Evolutionary conservation across 768 basidiomycete genomes (phyloP).

Genomic region (Xerocomus potaroensis): DNA sequence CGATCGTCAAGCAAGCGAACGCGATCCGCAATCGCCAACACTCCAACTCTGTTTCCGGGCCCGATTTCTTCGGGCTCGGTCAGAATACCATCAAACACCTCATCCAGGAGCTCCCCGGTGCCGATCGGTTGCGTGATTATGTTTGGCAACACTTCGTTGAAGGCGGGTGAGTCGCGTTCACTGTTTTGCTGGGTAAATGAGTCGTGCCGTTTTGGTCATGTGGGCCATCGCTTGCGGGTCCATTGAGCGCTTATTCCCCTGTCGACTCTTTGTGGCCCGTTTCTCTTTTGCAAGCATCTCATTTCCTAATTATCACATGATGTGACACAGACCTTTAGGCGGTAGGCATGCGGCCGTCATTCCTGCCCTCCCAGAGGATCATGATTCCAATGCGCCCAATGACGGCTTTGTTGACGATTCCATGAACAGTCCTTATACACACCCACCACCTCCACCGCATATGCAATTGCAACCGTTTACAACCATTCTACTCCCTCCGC

Average conservation of each 20-base stretch:
- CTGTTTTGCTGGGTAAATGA: slow-evolving; percentile 10
- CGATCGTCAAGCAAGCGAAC: slow-evolving; percentile 79
- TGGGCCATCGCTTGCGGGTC: slow-evolving; percentile 9
- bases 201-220: slow-evolving; percentile 2
- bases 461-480: slow-evolving; percentile 24
- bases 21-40: slow-evolving; percentile 76
- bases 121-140: slow-evolving; percentile 70
- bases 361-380: slow-evolving; percentile 75
- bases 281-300: slow-evolving; percentile 20
- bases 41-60: slow-evolving; percentile 83
- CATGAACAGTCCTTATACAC: slow-evolving; percentile 10
- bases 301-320: slow-evolving; percentile 31
- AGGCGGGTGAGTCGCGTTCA: slow-evolving; percentile 62
- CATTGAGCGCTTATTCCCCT: slow-evolving; percentile 4
- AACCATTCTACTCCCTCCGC: slow-evolving; percentile 31
- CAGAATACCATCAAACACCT: slow-evolving; percentile 88
- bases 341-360: slow-evolving; percentile 81
- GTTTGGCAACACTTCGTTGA: slow-evolving; percentile 85
- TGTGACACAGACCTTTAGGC: slow-evolving; percentile 58
- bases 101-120: slow-evolving; percentile 78
- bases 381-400: slow-evolving; percentile 39
- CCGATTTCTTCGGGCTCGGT: slow-evolving; percentile 83
- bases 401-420: slow-evolving; percentile 25
- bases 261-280: slow-evolving; percentile 16
- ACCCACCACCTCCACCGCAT: slow-evolving; percentile 22